Evolutionary conservation across 2,329 filamentous ascomycete species (phyloP), one percentile per base, ranked within the genome.

Genomic region (Botrytis squamosa): DNA sequence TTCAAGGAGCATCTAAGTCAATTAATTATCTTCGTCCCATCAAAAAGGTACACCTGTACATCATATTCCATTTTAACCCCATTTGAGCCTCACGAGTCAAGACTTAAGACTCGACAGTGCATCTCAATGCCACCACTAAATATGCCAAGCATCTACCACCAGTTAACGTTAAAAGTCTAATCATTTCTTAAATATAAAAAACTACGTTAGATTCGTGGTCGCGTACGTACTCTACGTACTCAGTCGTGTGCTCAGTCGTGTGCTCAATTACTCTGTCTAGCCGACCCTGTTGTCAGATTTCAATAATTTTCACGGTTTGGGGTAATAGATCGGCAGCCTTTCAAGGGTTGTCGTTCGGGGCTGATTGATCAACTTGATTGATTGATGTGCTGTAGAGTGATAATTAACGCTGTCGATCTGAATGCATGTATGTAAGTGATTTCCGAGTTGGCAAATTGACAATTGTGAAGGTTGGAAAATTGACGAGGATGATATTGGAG

Each of bases 31-130:
- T 57, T 18, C n/a, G 7, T 29, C 38, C 38, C 38, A 63, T 62
- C 59, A n/a, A 16, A 62, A n/a, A 9, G 36, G 14, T 62, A 40
- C 36, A 62, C 22, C 5, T 36, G 36, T 62, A 38, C 36, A 25
- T 5, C 36, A 25, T 62, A 40, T 40, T 16, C 22, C 60, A 38
- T 9, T 42, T 36, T 18, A 2, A 38, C 0, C 4, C 36, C 22
- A 40, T 63, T 63, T n/a, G 18, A 63, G 60, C 60, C 60, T 40
- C 60, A 63, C 60, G n/a, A 57, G 52, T 57, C 52, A 57, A 57
- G 52, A 57, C n/a, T 33, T 18, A 18, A 57, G 52, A 57, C 52
- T 57, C 52, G n/a, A 57, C 60, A n/a, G 25, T n/a, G 16, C 49
- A 55, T 12, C 25, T n/a, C 25, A 18, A 8, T 9, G 60, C 38